Percentiles rank a stretch among this genome's conserved stretches.
Evolutionary conservation across 306 rosid species (phyloP).

Genomic region (Phaseolus lunatus): DNA sequence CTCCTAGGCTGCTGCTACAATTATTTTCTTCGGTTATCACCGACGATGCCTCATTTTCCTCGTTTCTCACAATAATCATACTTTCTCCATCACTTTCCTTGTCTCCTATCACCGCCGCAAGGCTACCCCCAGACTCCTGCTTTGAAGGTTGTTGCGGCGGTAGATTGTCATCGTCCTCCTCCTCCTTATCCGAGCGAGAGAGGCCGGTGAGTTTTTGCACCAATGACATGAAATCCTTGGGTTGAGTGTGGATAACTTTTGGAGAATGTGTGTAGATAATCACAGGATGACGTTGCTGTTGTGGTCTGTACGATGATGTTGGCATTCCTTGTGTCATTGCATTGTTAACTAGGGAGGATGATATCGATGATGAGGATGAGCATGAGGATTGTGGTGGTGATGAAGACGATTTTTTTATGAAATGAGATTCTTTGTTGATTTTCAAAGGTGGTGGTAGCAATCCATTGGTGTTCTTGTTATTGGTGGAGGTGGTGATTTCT

Average conservation of each 20-base stretch:
- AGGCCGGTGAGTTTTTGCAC: conserved; percentile 83
- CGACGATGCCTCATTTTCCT: conserved; percentile 77
- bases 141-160: not conserved
- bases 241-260: conserved; percentile 72
- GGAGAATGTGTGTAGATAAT: conserved; percentile 91
- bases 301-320: conserved; percentile 45
- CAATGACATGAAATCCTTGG: conserved; percentile 73
- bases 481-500: conserved; percentile 28
- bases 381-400: not conserved
- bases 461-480: conserved; percentile 19
- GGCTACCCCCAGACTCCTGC: not conserved
- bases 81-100: conserved; percentile 19
- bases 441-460: conserved; percentile 65
- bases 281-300: conserved; percentile 63
- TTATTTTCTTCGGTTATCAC: conserved; percentile 61
- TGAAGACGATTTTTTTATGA: conserved; percentile 54
- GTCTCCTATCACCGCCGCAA: not conserved
- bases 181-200: conserved; percentile 51
- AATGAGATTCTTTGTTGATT: conserved; percentile 69
- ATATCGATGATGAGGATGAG: conserved; percentile 26
- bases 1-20: conserved; percentile 44
- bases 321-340: not conserved
- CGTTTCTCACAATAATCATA: conserved; percentile 31
- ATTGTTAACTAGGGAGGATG: conserved; percentile 28
- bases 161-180: not conserved